Base-by-base conservation (phyloP, 768 basidiomycete species). In the Lentinula lateritia region DNA sequence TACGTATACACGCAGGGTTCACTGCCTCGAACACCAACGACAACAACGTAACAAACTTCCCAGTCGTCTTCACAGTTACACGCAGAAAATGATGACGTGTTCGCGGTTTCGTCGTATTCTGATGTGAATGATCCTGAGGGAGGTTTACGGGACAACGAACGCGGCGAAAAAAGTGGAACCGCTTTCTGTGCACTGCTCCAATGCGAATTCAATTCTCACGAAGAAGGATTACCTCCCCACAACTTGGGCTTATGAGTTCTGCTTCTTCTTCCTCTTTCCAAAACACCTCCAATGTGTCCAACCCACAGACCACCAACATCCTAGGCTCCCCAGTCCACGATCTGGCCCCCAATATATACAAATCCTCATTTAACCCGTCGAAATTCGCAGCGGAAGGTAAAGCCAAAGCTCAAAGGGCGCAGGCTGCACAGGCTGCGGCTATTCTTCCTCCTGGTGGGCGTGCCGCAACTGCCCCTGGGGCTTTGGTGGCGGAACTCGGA, bases 301-400 rank as follows among this genome's bases (percentile, higher is more conserved):
- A 23, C 2, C 2, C 28, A 28, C 28, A 28, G 3, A 28, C 28
- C 1, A 28, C 28, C 28, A 28, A 28, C 28, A 65, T 65, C 41
- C 71, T 70, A 59, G 69, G 56, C 57, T 71, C 20, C 60, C 8
- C 52, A 60, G 13, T 23, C 66, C 66, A 18, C 67, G 61, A 16
- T 60, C 62, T 8, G 58, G 15, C 6, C 54, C 73, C 1, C 82
- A 84, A 58, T 90, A n/a, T n/a, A n/a, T n/a, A 82, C 75, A 86
- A 85, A 58, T 95, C 94, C 0, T 94, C 95, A 3, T 98, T 98
- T 70, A 90, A 93, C 0, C 88, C 88, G 1, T 92, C 90, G 16
- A 90, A 84, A 68, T 85, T 88, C 65, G 93, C 93, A 43, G 85
- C 86, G 20, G 89, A 98, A 69, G 83, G 96, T 58, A 89, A 90